phyloP scores from a whole-genome alignment of 169 alveolate species.

The Eimeria necatrix region DNA sequence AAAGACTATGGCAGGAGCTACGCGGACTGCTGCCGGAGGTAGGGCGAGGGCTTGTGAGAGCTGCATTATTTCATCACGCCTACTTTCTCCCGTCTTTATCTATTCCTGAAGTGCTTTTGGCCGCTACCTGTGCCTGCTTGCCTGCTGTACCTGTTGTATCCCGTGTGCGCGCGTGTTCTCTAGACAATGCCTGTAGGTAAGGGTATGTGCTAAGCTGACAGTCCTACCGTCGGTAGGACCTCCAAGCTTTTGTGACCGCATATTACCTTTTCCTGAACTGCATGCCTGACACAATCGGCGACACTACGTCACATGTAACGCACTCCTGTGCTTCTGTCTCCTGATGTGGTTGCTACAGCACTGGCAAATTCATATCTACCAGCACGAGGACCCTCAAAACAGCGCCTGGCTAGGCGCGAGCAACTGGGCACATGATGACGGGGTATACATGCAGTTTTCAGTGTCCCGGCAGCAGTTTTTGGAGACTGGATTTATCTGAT shows the following conservation, averaged over 20 bases:
- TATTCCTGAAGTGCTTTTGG: background rate
- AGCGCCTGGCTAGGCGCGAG: slow-evolving; percentile 80
- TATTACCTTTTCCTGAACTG: too few relatives aligned
- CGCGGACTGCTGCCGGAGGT: slow-evolving; percentile 85
- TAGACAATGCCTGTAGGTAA: too few relatives aligned
- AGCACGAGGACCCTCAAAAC: slow-evolving; percentile 75
- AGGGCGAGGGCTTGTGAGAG: background rate
- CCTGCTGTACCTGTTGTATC: too few relatives aligned
- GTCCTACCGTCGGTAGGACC: too few relatives aligned
- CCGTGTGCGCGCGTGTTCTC: too few relatives aligned
- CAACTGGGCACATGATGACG: slow-evolving; percentile 69
- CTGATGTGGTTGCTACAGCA: slow-evolving; percentile 60
- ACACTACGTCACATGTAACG: too few relatives aligned
- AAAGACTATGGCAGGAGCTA: slow-evolving; percentile 85
- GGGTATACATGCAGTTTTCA: slow-evolving; percentile 61
- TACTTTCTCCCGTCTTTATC: background rate
- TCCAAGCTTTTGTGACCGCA: too few relatives aligned
- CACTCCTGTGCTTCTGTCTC: background rate
- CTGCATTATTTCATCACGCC: background rate
- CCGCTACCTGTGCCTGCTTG: too few relatives aligned
- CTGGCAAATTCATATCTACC: slow-evolving; percentile 74
- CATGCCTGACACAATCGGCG: too few relatives aligned
- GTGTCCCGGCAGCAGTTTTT: slow-evolving; percentile 74
- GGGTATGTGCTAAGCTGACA: too few relatives aligned
- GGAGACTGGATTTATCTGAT: slow-evolving; percentile 48